These are phyloP conservation scores for Cordyceps cateniannulata DNA, from an alignment of 2,329 filamentous ascomycete species.

Conservation along the genomic window DNA sequence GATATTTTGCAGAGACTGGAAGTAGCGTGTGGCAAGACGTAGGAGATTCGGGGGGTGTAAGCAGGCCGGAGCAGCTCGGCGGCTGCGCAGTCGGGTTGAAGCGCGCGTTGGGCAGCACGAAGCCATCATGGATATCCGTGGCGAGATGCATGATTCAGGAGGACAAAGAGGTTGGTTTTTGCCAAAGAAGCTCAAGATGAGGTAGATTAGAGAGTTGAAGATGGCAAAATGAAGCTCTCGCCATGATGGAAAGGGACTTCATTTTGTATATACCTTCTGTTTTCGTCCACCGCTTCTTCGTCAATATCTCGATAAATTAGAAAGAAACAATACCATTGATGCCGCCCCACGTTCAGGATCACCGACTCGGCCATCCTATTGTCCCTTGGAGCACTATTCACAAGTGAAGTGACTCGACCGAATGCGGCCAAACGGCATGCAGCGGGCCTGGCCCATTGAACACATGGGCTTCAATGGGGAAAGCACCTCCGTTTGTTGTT, in stretches of 20 bases:
- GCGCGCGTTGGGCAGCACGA: constrained; percentile 4
- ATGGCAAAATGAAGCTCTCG: not conserved
- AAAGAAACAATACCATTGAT: constrained; percentile 4
- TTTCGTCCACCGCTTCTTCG: constrained; percentile 1
- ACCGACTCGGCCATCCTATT: constrained; percentile 3
- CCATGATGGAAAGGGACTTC: not conserved
- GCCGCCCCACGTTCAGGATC: not conserved
- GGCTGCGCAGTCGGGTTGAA: not conserved
- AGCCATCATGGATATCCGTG: not conserved
- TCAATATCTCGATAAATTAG: not conserved
- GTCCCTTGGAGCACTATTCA: constrained; percentile 3
- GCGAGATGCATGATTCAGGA: not conserved
- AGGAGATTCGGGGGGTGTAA: constrained; percentile 19
- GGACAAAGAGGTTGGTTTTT: not conserved
- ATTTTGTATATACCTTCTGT: constrained; percentile 1
- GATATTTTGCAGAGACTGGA: not conserved
- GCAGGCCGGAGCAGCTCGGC: constrained; percentile 5
- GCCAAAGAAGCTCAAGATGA: not conserved
- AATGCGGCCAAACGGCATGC: not conserved
- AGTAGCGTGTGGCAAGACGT: not conserved
- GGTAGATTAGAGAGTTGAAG: not conserved
- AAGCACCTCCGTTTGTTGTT: not conserved
- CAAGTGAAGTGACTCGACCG: not conserved
- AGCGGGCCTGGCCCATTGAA: not conserved
- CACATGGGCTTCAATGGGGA: not conserved